phyloP scores from a whole-genome alignment of 2,329 filamentous ascomycete genomes.

The Hypoxylon sp. region DNA sequence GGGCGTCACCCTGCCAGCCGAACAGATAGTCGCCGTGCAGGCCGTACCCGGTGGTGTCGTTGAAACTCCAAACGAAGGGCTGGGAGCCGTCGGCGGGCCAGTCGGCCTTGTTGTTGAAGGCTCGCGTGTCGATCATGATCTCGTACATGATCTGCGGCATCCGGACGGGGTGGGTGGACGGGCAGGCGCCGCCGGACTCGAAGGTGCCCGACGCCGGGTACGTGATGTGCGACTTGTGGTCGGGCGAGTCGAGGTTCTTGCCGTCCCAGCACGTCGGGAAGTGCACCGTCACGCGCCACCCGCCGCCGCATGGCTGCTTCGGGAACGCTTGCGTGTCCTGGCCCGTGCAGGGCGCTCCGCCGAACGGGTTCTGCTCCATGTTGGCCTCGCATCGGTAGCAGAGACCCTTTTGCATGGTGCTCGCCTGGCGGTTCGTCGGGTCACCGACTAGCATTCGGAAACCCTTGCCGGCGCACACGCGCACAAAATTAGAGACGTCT shows the following conservation, averaged over 20 bases:
- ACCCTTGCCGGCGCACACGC: constrained; percentile 40
- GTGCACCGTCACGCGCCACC: constrained; percentile 51
- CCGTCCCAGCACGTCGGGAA: constrained; percentile 57
- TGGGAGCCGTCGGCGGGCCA: constrained; percentile 55
- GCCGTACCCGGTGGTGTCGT: constrained; percentile 56
- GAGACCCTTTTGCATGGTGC: constrained; percentile 52
- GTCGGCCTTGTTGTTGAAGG: constrained; percentile 55
- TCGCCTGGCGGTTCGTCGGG: constrained; percentile 47
- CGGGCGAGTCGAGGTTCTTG: constrained; percentile 53
- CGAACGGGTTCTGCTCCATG: constrained; percentile 54
- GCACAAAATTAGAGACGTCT: constrained; percentile 16
- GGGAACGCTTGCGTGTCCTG: constrained; percentile 53
- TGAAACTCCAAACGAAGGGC: constrained; percentile 54
- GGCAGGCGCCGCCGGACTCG: constrained; percentile 51
- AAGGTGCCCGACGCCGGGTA: constrained; percentile 52
- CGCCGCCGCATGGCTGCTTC: constrained; percentile 47
- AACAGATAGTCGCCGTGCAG: constrained; percentile 59
- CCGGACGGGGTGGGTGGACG: constrained; percentile 52
- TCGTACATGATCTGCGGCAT: constrained; percentile 61
- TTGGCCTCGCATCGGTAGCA: constrained; percentile 54
- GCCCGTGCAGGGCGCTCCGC: constrained; percentile 53
- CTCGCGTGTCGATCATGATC: constrained; percentile 59
- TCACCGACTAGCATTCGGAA: constrained; percentile 55
- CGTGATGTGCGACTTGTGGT: constrained; percentile 54
- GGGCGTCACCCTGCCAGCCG: constrained; percentile 58